Base-by-base conservation (phyloP, 345 rosid genomes). In the Ceriops tagal region DNA sequence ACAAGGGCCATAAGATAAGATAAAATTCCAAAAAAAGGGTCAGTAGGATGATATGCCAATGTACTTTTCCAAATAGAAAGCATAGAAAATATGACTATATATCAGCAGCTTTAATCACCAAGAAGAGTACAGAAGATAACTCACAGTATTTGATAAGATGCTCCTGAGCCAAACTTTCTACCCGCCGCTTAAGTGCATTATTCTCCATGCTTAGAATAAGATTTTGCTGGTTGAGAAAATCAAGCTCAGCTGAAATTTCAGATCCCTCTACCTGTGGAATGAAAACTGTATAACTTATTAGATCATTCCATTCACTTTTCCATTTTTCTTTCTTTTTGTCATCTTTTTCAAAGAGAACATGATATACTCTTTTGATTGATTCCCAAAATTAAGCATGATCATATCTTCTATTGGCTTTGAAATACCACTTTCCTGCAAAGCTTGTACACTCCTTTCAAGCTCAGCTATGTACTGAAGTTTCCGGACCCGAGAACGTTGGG, bases 141-240 rank as follows among this genome's bases (percentile, higher is more conserved):
- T 81, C 76, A 91, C 98, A 58, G 73, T 82, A 82, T 84, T 89
- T 93, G 75, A 91, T 88, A 66, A 83, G 81, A 69, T 91, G 87
- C 80, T 93, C 97, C 65, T 88, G 93, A 62, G 97, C 82, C 69
- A 91, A 72, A 79, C 77, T 93, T 74, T 89, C 95, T 35, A 93
- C 62, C 5, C 98, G 95, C 59, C 86, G 95, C 79, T 84, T 85
- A 62, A 93, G 86, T 60, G 97, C 85, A 83, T 87, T 89, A 79
- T 91, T 91, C 80, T 93, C 98, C 97, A 93, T 78, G 85, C 86
- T 85, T 63, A 91, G 77, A 75, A 89, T 88, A 75, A 89, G 96
- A 78, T 80, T 85, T 67, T 85, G 80, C 80, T 89, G 93, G 83
- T 91, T 86, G 53, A 87, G 85, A 81, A 91, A 93, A 67, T 89